Base-by-base conservation (phyloP, 208 protist genomes). In the Leishmania aethiopica region DNA sequence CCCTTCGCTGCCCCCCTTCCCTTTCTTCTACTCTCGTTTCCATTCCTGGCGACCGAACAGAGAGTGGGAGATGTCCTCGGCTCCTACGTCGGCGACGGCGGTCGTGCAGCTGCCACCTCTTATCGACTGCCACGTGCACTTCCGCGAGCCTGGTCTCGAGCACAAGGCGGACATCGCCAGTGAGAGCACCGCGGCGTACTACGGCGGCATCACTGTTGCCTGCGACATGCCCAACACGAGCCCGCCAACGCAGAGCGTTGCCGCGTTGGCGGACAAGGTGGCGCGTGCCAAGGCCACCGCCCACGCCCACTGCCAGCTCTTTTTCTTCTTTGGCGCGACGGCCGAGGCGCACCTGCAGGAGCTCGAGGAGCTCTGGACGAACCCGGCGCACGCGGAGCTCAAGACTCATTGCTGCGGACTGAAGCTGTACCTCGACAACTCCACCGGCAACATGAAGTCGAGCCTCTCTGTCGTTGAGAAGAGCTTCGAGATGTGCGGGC, bases 71-170 rank as follows among this genome's bases (percentile, higher is more conserved):
- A 86, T 83, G 79, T 35, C 83, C 10, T 40, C 62, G 4, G 37
- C 74, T 17, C 60, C 67, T 22, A 83, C n/a, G 37, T 51, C 42
- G 35, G 69, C 77, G 28, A 75, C 78, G 80, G 85, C 64, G 32
- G 69, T 84, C 32, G 77, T 92, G 70, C 83, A 88, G 45, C 81
- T 98, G 40, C 93, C 95, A 10, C 82, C 93, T 64, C 89, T 99
- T 15, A 94, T 99, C 57, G 98, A 99, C 90, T 94, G 97, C 62
- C 96, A 98, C 85, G 97, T 98, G 1, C 96, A 98, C 89, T 93
- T 99, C 76, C 90, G 97, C 49, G 96, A 99, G 82, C 98, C 98
- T 32, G 98, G 98, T 17, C 88, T 97, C 0, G 94, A 95, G 78
- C 87, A 98, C 85, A 99, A 99, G 88, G 98, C 92, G 4, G 94